Conservation (phyloP, 2,329 filamentous ascomycete genomes). For the Xylaria sp. region DNA sequence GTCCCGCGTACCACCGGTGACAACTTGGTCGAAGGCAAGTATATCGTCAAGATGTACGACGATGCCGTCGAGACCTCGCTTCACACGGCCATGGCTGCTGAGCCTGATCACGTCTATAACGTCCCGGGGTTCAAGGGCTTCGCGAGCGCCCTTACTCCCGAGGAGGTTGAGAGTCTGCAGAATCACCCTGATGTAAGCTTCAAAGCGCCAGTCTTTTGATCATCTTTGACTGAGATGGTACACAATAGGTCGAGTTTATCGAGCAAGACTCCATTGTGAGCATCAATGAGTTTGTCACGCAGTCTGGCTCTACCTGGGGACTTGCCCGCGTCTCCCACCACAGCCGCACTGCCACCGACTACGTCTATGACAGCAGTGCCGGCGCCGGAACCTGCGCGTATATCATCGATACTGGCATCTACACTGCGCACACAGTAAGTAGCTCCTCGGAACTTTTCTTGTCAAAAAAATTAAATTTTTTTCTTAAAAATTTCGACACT, state of each 20-base stretch:
- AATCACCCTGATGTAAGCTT: constrained; percentile 54
- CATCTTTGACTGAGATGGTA: constrained; percentile 29
- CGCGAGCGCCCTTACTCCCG: constrained; percentile 55
- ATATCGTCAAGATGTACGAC: constrained; percentile 60
- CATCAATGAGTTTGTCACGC: constrained; percentile 50
- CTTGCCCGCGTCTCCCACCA: constrained; percentile 59
- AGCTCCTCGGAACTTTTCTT: no score
- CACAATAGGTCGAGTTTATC: constrained; percentile 50
- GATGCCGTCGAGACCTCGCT: constrained; percentile 49
- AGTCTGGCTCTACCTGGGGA: constrained; percentile 56
- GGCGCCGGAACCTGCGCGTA: constrained; percentile 60
- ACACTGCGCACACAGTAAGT: constrained; percentile 56
- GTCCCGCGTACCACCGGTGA: constrained; percentile 42
- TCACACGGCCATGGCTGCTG: constrained; percentile 44
- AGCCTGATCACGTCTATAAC: constrained; percentile 50
- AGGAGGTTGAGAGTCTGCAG: constrained; percentile 56
- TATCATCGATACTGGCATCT: constrained; percentile 66
- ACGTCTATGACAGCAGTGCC: constrained; percentile 56
- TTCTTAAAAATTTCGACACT: no score
- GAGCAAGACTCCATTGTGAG: constrained; percentile 51
- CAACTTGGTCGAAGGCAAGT: constrained; percentile 53
- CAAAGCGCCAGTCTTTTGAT: not conserved
- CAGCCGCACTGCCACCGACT: constrained; percentile 49
- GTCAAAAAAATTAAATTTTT: no score
- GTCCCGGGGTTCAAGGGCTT: constrained; percentile 56